Conservation (phyloP, 306 rosid species). For the Alnus rubra region DNA sequence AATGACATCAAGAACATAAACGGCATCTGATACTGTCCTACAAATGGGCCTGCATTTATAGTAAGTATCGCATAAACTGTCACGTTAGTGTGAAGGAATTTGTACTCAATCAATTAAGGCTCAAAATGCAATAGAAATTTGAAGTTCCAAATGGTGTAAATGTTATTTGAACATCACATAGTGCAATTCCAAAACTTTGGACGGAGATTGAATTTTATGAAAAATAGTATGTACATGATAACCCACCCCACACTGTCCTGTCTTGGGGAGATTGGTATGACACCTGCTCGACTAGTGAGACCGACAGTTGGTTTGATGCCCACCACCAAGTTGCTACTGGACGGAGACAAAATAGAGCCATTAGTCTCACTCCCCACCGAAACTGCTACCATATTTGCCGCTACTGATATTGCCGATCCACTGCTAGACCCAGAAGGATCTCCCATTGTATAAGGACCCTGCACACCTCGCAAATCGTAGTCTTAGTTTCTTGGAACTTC, state of each 20-base stretch:
- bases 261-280: conserved; percentile 39
- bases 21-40: conserved; percentile 50
- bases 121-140: no score
- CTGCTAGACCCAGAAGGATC: conserved; percentile 60
- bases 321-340: conserved; percentile 46
- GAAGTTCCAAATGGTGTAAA: background rate
- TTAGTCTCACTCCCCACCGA: conserved; percentile 54
- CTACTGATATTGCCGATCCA: conserved; percentile 52
- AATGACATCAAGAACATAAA: conserved; percentile 53
- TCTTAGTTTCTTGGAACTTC: background rate
- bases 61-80: no score
- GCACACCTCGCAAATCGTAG: background rate
- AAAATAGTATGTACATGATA: no score
- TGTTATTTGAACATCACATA: background rate
- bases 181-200: background rate
- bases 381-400: conserved; percentile 47
- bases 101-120: no score
- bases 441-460: conserved; percentile 45
- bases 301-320: conserved; percentile 58
- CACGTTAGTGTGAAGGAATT: no score
- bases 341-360: conserved; percentile 49
- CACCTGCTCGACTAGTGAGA: conserved; percentile 49
- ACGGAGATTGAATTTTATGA: background rate
- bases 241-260: conserved; percentile 54
- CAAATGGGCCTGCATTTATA: conserved; percentile 34